These are phyloP conservation scores for Brassica rapa DNA, from an alignment of 345 rosid genomes.

Conservation along the genomic window DNA sequence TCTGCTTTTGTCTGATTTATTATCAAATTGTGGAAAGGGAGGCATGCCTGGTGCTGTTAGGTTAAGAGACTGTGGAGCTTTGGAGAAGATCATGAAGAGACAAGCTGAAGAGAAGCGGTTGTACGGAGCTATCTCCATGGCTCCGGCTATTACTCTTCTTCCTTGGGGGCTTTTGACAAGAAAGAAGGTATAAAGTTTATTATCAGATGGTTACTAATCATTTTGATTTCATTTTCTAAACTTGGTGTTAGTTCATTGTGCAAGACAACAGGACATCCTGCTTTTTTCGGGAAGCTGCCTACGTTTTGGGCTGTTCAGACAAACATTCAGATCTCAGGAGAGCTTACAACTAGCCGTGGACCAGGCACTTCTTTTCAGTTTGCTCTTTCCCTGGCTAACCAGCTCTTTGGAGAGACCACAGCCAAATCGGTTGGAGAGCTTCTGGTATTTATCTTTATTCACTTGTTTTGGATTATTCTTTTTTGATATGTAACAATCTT, in stretches of 20 bases:
- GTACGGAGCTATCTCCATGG: constrained; percentile 88
- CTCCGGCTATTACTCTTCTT: constrained; percentile 91
- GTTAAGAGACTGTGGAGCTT: constrained; percentile 73
- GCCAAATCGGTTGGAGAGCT: constrained; percentile 62
- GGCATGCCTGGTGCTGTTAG: constrained; percentile 97
- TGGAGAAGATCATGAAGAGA: constrained; percentile 64
- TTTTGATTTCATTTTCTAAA: constrained; percentile 27
- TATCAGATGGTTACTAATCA: constrained; percentile 4
- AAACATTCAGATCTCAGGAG: constrained; percentile 82
- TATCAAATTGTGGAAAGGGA: constrained; percentile 53
- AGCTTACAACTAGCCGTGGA: constrained; percentile 92
- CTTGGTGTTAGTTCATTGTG: constrained; percentile 29
- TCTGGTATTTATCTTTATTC: constrained; percentile 50
- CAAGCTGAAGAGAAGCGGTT: constrained; percentile 77
- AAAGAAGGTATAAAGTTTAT: constrained; percentile 56
- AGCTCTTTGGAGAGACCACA: constrained; percentile 74
- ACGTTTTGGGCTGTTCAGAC: constrained; percentile 90
- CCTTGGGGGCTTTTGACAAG: constrained; percentile 90
- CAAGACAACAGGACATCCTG: constrained; percentile 92
- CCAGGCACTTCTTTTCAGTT: constrained; percentile 90
- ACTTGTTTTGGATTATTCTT: neutral
- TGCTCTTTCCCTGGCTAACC: constrained; percentile 75
- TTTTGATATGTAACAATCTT: neutral
- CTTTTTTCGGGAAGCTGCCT: constrained; percentile 79
- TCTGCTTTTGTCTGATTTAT: neutral